phyloP scores from a whole-genome alignment of 352 stramenopile genomes.

The Phytophthora palmivora region DNA sequence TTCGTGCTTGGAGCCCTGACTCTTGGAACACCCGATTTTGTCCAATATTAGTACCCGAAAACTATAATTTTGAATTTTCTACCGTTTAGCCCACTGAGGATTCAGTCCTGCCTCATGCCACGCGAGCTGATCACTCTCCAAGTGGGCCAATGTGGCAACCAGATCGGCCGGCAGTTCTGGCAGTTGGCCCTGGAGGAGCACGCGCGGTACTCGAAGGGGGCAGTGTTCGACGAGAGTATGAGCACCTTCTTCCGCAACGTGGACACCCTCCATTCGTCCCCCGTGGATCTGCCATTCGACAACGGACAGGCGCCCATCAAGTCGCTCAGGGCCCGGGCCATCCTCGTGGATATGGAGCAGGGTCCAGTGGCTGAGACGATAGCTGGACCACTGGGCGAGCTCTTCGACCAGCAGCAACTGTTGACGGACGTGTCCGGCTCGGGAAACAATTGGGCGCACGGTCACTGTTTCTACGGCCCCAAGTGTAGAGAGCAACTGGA shows the following conservation, averaged over 20 bases:
- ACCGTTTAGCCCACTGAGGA: too few species aligned
- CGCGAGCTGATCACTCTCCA: slow-evolving; percentile 92
- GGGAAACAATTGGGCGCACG: slow-evolving; percentile 95
- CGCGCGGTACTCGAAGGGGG: slow-evolving; percentile 64
- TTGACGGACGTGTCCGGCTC: slow-evolving; percentile 90
- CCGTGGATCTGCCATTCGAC: slow-evolving; percentile 59
- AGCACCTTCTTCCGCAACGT: slow-evolving; percentile 94
- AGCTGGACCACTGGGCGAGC: slow-evolving; percentile 75
- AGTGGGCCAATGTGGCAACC: slow-evolving; percentile 95
- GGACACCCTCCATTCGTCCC: slow-evolving; percentile 64
- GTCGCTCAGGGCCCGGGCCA: slow-evolving; percentile 79
- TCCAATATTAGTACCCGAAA: too few species aligned
- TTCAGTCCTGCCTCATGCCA: too few species aligned
- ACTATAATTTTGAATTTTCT: too few species aligned
- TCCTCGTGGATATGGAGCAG: slow-evolving; percentile 95
- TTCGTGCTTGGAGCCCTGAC: too few species aligned
- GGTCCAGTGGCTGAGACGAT: slow-evolving; percentile 89
- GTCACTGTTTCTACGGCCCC: slow-evolving; percentile 88
- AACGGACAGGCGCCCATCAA: slow-evolving; percentile 48
- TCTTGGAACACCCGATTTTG: too few species aligned
- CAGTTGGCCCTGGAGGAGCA: slow-evolving; percentile 91
- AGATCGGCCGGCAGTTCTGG: slow-evolving; percentile 95
- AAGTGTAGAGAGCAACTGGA: slow-evolving; percentile 88
- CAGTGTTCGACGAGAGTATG: slow-evolving; percentile 91
- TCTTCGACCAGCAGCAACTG: slow-evolving; percentile 91